Conservation (phyloP, 2,329 filamentous ascomycete genomes). For the Aspergillus ruber region DNA sequence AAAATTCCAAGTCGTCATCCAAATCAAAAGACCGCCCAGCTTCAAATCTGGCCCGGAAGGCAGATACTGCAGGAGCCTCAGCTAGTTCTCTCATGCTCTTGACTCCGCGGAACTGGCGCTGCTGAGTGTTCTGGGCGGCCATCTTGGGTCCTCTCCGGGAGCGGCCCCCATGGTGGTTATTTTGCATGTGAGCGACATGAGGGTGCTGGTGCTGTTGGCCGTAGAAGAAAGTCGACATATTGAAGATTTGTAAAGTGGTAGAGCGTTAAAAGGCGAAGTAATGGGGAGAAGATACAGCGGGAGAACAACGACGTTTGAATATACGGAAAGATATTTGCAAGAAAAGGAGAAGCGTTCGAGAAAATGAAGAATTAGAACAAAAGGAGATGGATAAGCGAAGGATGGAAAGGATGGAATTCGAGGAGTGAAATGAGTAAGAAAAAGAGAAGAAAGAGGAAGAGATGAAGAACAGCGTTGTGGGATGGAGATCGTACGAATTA, state of each 20-base stretch:
- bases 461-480: conserved; percentile 10
- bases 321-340: too few relatives aligned
- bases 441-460: conserved; percentile 13
- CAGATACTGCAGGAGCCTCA: conserved; percentile 67
- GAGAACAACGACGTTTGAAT: too few relatives aligned
- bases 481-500: conserved; percentile 14
- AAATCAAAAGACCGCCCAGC: conserved; percentile 89
- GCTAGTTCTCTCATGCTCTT: conserved; percentile 80
- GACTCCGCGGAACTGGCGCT: conserved; percentile 79
- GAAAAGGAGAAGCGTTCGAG: background rate
- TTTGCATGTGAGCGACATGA: conserved; percentile 49
- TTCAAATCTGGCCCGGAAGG: conserved; percentile 84
- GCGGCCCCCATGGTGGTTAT: conserved; percentile 77
- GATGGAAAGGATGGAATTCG: conserved; percentile 4
- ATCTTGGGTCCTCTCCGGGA: conserved; percentile 78
- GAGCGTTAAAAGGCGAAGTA: background rate
- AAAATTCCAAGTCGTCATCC: conserved; percentile 94
- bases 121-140: conserved; percentile 73
- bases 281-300: background rate
- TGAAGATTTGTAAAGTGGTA: conserved; percentile 16
- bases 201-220: conserved; percentile 37
- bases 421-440: conserved; percentile 9
- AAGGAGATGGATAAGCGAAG: background rate
- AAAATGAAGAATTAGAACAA: background rate
- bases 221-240: conserved; percentile 45